Conservation (phyloP, 768 basidiomycete species). For the Lentinula sp. region DNA sequence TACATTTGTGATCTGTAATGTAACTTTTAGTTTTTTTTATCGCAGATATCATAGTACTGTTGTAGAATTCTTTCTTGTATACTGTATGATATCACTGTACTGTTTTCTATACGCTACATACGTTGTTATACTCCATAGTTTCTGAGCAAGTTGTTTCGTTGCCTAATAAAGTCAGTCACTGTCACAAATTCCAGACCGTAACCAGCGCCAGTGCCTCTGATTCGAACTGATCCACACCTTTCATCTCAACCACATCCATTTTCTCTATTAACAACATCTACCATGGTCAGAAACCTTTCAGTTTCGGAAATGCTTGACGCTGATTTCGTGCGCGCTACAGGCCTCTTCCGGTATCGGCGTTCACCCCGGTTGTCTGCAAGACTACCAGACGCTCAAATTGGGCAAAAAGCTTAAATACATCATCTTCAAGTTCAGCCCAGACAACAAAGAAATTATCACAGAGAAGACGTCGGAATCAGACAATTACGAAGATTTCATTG, state of each 20-base stretch:
- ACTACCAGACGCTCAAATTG: conserved; percentile 69
- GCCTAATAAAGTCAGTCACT: not conserved
- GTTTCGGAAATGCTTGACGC: too few species aligned
- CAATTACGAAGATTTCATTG: conserved; percentile 70
- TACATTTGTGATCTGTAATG: not conserved
- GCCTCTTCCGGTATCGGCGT: conserved; percentile 71
- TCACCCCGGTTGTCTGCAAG: conserved; percentile 47
- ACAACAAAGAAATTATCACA: conserved; percentile 70
- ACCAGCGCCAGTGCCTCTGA: not conserved
- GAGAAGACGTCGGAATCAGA: conserved; percentile 48
- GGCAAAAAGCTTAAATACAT: conserved; percentile 79
- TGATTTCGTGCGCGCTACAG: conserved; percentile 16
- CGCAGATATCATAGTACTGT: not conserved
- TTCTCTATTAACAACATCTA: not conserved
- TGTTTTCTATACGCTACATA: not conserved
- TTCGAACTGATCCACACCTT: not conserved
- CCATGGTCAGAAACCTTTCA: not conserved
- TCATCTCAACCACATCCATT: conserved; percentile 2
- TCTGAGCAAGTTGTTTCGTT: not conserved
- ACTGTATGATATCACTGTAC: not conserved
- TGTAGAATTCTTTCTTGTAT: not conserved
- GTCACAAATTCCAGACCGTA: not conserved
- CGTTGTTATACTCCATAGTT: too few species aligned
- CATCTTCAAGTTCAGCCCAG: conserved; percentile 62
- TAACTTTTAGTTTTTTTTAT: not conserved